Evolutionary conservation across 176 grass and related monocot genomes (phyloP), one percentile per base, ranked within the genome.

Genomic region (Calamus simplicifolius): DNA sequence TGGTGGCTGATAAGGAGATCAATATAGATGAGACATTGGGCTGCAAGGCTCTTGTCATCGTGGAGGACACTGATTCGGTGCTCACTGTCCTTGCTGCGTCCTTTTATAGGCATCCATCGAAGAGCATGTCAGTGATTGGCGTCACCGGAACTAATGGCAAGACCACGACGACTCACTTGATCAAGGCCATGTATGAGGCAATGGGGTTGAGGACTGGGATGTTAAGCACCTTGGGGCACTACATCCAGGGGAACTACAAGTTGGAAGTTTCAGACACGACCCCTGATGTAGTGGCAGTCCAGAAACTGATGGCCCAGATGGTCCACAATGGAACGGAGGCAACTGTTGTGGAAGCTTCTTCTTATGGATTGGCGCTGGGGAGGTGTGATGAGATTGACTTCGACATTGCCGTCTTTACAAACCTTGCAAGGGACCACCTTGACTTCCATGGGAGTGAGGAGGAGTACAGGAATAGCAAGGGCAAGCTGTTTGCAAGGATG

Each of bases 251-350:
- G 56, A 80, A 27, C 61, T 82, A 82, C 59, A 86, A 86, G 67
- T 70, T 96, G 53, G 86, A 82, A 52, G 56, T 48, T 29, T 16
- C 66, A 15, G 60, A 90, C 56, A 54, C 71, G 0, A 73, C 23
- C 3, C 72, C 81, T 71, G 70, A 75, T 59, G 81, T 76, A 38
- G 85, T 90, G 48, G 78, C 78, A 2, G 71, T 86, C 26, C 92
- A 96, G 69, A 96, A 85, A 77, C 59, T 96, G 58, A 87, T 90
- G 86, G 92, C 87, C 1, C 90, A 77, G 27, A 96, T 96, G 92
- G 55, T 87, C 50, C 83, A 96, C 64, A 96, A 96, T 70, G 92
- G 87, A 2, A 82, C 92, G 4, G 83, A 90, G 73, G 92, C 78
- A 25, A 86, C 82, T 76, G 80, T 89, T 12, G 72, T 96, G 77